Evolutionary conservation across 2,329 filamentous ascomycete species (phyloP), one percentile per base, ranked within the genome.

Genomic region (Periconia sp.): DNA sequence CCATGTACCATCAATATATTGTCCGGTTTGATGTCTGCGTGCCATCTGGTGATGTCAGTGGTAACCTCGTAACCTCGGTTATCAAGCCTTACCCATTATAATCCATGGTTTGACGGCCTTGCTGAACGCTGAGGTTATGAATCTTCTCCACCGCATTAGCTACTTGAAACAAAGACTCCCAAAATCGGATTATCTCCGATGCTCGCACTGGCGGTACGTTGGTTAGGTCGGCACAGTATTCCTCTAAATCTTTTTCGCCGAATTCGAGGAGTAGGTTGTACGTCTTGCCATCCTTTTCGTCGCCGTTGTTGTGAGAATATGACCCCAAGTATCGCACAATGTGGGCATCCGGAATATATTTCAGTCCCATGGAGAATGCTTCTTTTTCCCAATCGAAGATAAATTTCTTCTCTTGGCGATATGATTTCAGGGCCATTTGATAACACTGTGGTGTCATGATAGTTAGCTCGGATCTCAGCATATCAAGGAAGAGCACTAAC

Each of bases 11-110:
- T 60, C 57, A 77, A 70, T 47, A 77, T 74, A 40, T 77, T 78
- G 50, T 76, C 70, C 42, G 75, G 68, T 55, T 78, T 79, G 45
- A 78, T 55, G 67, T 79, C 76, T 7, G 64, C 66, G 56, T 77
- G 74, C 69, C 69, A 75, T 2, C 73, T 27, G 23, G 5, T 27
- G 23, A 5, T 27, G 23, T 27, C 23, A 27, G 23, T 27, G 5
- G 8, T 27, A 8, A 27, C 8, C 23, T 27, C 23, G 23, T 27
- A 27, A 27, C 23, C 3, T 27, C 8, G 8, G 8, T 27, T 8
- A 8, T 27, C 23, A 27, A 27, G 8, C 23, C 23, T 27, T 49
- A 54, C 47, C 49, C 49, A 44, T 47, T 40, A 27, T 35, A 51
- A 10, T 51, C 43, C 9, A 15, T 47, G 14, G 35, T 40, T 11